Evolutionary conservation across 1,139 yeast species (phyloP), one percentile per base, ranked within the genome.

Genomic region (Komagataea norvegica): DNA sequence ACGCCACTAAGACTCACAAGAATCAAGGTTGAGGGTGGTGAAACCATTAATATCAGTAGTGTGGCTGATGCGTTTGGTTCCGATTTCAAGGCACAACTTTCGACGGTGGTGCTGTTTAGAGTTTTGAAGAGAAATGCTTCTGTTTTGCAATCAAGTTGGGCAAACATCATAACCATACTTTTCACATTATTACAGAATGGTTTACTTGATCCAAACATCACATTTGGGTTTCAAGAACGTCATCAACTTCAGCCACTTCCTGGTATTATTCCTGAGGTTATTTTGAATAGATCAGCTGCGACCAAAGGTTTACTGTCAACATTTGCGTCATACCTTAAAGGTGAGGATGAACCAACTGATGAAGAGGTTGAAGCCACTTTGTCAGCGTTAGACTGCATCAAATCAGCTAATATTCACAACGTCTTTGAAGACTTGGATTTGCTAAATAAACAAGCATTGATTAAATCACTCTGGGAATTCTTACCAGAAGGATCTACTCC

Each of bases 301-400:
- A 72, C 70, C 17, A 83, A 78, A 51, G 94, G 97, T 2, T 57
- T 93, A 18, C 74, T 93, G 42, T 85, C 95, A 1, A 84, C 97
- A 0, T 80, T 93, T 50, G 88, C 96, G 1, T 87, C 96, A 1
- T 89, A 88, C 54, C 72, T 93, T 59, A 85, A 93, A 48, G 93
- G 96, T 13, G 96, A 88, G 50, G 94, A 85, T 7, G 96, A 89
- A 57, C 98, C 98, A 4, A 75, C 93, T 1, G 94, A 84, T 41
- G 95, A 84, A 51, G 97, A 89, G 52, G 80, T 93, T 34, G 96
- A 88, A 45, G 74, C 87, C 2, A 84, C 97, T 0, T 61, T 83
- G 18, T 80, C 88, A 5, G 82, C 96, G 0, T 64, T 83, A 40
- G 95, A 89, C 49, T 89, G 96, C 55, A 70, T 88, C 37, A 75